Evolutionary conservation across 495 filamentous ascomycete species (phyloP).

Genomic region (Eremomyces bilateralis): DNA sequence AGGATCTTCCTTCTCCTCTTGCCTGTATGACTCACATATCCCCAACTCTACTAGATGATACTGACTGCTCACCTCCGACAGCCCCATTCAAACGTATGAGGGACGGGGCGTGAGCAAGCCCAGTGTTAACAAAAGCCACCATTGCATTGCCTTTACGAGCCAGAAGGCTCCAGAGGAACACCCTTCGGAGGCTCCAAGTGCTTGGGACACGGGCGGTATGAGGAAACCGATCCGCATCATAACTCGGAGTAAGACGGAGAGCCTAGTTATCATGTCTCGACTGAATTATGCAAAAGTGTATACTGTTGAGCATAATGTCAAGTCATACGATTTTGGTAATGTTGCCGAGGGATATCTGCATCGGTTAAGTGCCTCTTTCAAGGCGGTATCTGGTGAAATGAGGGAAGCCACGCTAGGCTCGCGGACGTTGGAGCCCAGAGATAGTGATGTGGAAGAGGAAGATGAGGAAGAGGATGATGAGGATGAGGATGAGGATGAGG

Average conservation of each 20-base stretch:
- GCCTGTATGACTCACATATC: constrained; percentile 3
- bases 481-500: too few species aligned
- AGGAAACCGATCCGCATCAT: constrained; percentile 3
- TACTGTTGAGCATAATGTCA: constrained; percentile 27
- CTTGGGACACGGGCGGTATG: constrained; percentile 4
- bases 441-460: too few species aligned
- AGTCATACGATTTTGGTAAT: constrained; percentile 20
- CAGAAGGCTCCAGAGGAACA: neutral
- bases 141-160: constrained; percentile 14
- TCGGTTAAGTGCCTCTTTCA: too few species aligned
- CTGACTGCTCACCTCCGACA: neutral
- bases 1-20: constrained; percentile 8
- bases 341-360: too few species aligned
- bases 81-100: constrained; percentile 12
- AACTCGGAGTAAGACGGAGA: neutral
- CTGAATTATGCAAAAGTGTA: constrained; percentile 27
- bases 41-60: neutral
- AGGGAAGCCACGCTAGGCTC: too few species aligned
- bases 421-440: too few species aligned
- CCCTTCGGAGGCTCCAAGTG: neutral
- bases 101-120: constrained; percentile 6
- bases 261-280: constrained; percentile 20
- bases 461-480: too few species aligned
- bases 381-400: too few species aligned
- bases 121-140: constrained; percentile 9